Base-by-base conservation (phyloP, 305 asterid genomes). In the Plantago coronopus region DNA sequence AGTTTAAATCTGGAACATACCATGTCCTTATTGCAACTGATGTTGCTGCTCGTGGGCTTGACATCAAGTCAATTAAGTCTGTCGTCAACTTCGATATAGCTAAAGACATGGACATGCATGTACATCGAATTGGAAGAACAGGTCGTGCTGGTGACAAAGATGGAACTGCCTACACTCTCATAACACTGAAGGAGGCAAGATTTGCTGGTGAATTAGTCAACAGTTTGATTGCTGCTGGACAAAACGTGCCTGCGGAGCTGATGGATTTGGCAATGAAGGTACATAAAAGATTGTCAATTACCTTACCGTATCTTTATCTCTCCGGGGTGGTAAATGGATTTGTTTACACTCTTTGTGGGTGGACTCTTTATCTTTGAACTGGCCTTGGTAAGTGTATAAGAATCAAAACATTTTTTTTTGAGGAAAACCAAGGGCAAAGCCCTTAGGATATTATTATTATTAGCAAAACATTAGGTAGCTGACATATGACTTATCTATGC, bases 131-230 rank as follows among this genome's bases (percentile, higher is more conserved):
- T 76, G 98, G 98, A 63, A 88, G 98, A 83, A 91, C 98, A 20
- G 98, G 98, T n/a, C 98, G 98, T 76, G 98, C 98, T 11, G 98
- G 98, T 25, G 98, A 91, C 80, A 91, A 91, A 80, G 98, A 91
- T 69, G 97, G 98, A 62, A 86, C 94, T 54, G 98, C 98, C 37
- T 86, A 81, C 80, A 91, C 98, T 48, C 95, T 91, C 69, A 82
- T 91, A 67, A 86, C 98, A 5, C 89, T 80, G 45, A 89, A 84
- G 85, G 98, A 89, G 82, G 89, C 95, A 42, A 85, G 96, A 71
- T 91, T 91, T 83, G 98, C 97, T 22, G 91, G 97, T 68, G 98
- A 91, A 62, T 71, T 91, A 48, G 95, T 81, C 17, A 89, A 84
- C 82, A 89, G 95, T 70, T 82, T 91, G 81, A 69, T 91, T 73